phyloP scores from a whole-genome alignment of 257 asterid species.

The Solanum pimpinellifolium region DNA sequence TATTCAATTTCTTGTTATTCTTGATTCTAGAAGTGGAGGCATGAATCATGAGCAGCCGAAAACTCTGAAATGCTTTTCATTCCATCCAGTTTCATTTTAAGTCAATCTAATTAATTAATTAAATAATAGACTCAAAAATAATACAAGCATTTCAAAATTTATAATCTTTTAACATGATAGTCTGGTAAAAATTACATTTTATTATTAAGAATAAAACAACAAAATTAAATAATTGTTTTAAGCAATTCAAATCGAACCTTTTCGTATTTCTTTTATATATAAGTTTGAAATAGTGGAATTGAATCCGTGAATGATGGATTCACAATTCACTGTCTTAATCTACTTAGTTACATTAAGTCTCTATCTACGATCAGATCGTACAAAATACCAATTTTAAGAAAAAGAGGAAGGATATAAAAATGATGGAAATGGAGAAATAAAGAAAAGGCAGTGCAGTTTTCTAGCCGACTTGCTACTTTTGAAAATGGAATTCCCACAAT shows the following conservation, averaged over 20 bases:
- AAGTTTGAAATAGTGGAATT: too few relatives aligned
- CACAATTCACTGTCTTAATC: neutral
- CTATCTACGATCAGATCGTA: neutral
- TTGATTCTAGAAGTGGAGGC: neutral
- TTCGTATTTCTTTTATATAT: too few relatives aligned
- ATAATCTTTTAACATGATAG: neutral
- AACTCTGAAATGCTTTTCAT: neutral
- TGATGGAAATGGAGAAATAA: neutral
- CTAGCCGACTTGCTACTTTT: neutral
- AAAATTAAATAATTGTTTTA: neutral
- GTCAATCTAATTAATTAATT: too few relatives aligned
- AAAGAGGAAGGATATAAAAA: neutral
- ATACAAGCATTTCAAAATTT: neutral
- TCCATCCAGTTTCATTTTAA: neutral
- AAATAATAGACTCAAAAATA: too few relatives aligned
- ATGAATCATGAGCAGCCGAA: neutral
- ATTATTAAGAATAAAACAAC: neutral
- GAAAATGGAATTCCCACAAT: neutral
- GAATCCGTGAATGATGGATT: neutral
- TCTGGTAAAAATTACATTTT: neutral
- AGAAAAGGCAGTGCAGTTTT: neutral
- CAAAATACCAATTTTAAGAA: neutral
- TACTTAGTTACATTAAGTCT: neutral
- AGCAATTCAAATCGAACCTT: too few relatives aligned
- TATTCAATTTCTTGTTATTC: neutral